phyloP scores from a whole-genome alignment of 2,329 filamentous ascomycete genomes.

The Fusarium guadeloupense region DNA sequence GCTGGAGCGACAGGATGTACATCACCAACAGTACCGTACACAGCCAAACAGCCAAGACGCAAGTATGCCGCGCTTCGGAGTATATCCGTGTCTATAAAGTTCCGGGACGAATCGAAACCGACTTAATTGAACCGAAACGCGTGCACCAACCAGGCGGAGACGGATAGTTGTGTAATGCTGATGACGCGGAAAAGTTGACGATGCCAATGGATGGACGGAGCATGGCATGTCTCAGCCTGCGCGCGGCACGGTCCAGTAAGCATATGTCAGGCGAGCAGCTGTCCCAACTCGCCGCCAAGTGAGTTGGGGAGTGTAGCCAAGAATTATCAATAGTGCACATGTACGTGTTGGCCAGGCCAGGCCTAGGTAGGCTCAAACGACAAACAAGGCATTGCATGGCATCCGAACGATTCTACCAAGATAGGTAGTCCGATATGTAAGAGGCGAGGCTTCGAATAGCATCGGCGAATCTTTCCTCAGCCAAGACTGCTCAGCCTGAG shows the following conservation, averaged over 20 bases:
- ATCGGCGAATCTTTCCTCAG: constrained; percentile 35
- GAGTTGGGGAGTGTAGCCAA: constrained; percentile 2
- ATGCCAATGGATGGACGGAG: constrained; percentile 27
- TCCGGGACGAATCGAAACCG: constrained; percentile 16
- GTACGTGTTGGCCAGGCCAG: not conserved
- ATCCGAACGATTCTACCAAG: constrained; percentile 18
- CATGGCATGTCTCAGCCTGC: constrained; percentile 37
- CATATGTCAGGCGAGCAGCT: constrained; percentile 8
- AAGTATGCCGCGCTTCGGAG: constrained; percentile 27
- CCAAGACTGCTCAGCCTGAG: constrained; percentile 34
- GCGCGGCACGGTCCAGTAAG: constrained; percentile 10
- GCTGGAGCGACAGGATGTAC: constrained; percentile 31
- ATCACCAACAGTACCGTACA: constrained; percentile 23
- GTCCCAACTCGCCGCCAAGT: constrained; percentile 12
- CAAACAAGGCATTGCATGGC: constrained; percentile 19
- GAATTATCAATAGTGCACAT: not conserved
- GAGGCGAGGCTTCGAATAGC: constrained; percentile 30
- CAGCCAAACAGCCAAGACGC: constrained; percentile 17
- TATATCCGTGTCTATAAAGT: constrained; percentile 27
- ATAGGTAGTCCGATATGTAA: constrained; percentile 22
- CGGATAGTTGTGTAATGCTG: constrained; percentile 26
- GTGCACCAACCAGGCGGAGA: constrained; percentile 35
- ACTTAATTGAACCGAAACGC: constrained; percentile 11
- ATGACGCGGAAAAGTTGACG: constrained; percentile 24
- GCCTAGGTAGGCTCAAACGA: constrained; percentile 3